Evolutionary conservation across 306 rosid species (phyloP), one percentile per base, ranked within the genome.

Genomic region (Vicia sativa): DNA sequence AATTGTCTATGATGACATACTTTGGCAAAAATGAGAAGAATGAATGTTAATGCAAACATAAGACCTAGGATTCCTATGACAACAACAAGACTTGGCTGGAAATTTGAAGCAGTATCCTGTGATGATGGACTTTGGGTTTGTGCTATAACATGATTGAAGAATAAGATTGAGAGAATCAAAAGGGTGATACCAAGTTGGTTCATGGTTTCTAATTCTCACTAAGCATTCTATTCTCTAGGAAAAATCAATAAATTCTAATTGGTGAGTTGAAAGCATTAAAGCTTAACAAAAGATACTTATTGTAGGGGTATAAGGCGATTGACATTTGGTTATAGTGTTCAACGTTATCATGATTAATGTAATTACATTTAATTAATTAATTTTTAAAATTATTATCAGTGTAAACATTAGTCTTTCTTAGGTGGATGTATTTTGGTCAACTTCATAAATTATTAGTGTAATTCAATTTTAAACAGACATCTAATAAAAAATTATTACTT

Each of bases 71-170:
- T 60, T 45, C 76, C 89, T 26, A 88, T 74, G 48, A 95, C 96
- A 79, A 88, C 82, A 25, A 61, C 92, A 65, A 90, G 84, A 62
- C 83, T 88, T 48, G 97, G 97, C 59, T 85, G 83, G 67, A 88
- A 87, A 54, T 68, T 68, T 4, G 78, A 46, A 7, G 65, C 74
- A 21, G 18, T 71, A 57, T 84, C 74, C 8, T 54, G 39, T 25
- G 73, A 5, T 46, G 74, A 7, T 14, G 41, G 2, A 41, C 1
- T 9, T 69, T 79, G 90, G 81, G 90, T 8, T 65, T 79, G 92
- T 81, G 90, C 90, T 82, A 76, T 79, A 63, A 75, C 87, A 73
- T 19, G 31, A 6, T 63, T 62, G 68, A 79, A 62, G 63, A 79
- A 56, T 23, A 79, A 57, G 44, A 31, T 65, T 73, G 29, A 53